Evolutionary conservation across 116 monocot genomes (phyloP), one percentile per base, ranked within the genome.

Genomic region (Posidonia oceanica): DNA sequence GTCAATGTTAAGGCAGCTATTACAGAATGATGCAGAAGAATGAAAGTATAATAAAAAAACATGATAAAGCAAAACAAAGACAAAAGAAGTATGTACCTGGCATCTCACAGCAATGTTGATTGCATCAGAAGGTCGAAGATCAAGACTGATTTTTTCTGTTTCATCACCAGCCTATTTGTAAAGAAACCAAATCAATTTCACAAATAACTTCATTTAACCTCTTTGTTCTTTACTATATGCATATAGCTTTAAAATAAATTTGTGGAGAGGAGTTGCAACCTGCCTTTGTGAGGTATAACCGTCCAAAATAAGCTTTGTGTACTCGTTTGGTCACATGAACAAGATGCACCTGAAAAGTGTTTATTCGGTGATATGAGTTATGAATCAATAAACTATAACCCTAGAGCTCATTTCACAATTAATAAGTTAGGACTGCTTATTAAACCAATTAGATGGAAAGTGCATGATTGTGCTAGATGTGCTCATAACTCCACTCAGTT

Each of bases 41-140:
- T 57, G 20, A 57, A 20, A 57, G 20, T 16, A n/a, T 57, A 57
- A 57, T 0, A 29, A 57, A 20, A 20, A 7, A 3, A 16, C 3
- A 56, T 56, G n/a, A 56, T 15, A 55, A 55, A n/a, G 14, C 55
- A 55, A n/a, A 55, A 29, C 29, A 29, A 29, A 29, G 29, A 29
- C 29, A 29, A 29, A 29, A 29, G 29, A 29, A 0, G 29, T 15
- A 22, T 68, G 71, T 66, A 96, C 91, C 84, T 96, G 84, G 85
- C 88, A 88, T 56, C 90, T 79, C 5, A 95, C 86, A 55, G 95
- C 95, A 58, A 95, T 84, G 72, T 95, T 95, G 40, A 95, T 95
- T 51, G 95, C 95, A 88, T 95, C 95, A 22, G 91, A 95, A 65
- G 95, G 95, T 52, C 83, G 85, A 38, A 94, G 83, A 72, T 94